A percentile compares a stretch with the other conserved stretches of the same genome.
These are phyloP conservation scores for Leptographium radiaticola DNA, from an alignment of 2,329 filamentous ascomycete species.

Conservation along the genomic window DNA sequence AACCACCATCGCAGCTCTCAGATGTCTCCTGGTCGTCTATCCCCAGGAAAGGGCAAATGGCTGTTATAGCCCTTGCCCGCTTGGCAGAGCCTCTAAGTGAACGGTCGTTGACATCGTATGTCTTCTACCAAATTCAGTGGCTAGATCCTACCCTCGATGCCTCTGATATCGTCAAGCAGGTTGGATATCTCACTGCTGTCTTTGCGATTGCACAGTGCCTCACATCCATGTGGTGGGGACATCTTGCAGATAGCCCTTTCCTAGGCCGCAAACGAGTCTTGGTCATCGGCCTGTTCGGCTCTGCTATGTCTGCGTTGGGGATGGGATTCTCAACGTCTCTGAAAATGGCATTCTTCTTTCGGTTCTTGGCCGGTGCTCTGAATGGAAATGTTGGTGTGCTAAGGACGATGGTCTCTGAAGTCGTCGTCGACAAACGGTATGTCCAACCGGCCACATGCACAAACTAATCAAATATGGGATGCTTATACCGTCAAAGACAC, in stretches of 20 bases:
- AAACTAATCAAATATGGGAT: neutral
- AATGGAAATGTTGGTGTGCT: slow-evolving; percentile 1
- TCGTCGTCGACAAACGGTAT: neutral
- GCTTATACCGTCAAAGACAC: neutral
- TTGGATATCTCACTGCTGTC: neutral
- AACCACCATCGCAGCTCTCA: neutral
- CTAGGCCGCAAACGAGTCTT: slow-evolving; percentile 1
- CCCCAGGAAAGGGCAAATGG: neutral
- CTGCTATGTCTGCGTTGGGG: neutral
- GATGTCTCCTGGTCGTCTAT: neutral
- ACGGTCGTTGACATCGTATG: neutral
- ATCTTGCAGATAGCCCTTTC: neutral
- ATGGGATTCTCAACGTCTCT: neutral
- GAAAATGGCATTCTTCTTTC: neutral
- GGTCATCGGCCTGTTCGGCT: neutral
- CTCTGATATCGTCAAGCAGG: neutral
- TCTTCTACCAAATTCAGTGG: slow-evolving; percentile 1
- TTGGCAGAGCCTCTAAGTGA: slow-evolving; percentile 1
- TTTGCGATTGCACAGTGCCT: slow-evolving; percentile 1
- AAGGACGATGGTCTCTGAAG: neutral
- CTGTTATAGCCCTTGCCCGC: neutral
- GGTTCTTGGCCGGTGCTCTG: neutral
- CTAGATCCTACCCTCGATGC: neutral
- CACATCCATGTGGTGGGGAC: slow-evolving; percentile 2
- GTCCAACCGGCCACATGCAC: neutral